Conservation (phyloP, 768 basidiomycete species). For the Calocera cornea region DNA sequence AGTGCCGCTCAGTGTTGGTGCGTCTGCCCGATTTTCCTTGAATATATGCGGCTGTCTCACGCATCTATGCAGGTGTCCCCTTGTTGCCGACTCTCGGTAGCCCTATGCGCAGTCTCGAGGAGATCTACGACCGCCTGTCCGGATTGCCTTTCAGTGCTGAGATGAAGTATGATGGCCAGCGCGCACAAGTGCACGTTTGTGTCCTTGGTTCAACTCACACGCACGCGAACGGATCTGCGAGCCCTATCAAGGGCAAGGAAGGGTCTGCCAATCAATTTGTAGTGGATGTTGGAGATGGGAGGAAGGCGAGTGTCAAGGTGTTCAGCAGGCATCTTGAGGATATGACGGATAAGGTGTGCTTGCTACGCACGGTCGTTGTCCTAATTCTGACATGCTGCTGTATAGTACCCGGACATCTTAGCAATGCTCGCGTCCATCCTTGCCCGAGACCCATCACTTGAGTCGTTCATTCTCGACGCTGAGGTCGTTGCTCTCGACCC, state of each 20-base stretch:
- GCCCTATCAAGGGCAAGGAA: slow-evolving; percentile 21
- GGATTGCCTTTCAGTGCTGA: slow-evolving; percentile 65
- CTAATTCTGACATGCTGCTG: background rate
- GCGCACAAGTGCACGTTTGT: slow-evolving; percentile 30
- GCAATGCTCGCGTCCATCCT: slow-evolving; percentile 43
- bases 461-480: slow-evolving; percentile 68
- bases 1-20: slow-evolving; percentile 60
- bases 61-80: slow-evolving; percentile 47
- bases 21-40: slow-evolving; percentile 17
- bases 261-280: slow-evolving; percentile 12
- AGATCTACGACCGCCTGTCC: slow-evolving; percentile 62
- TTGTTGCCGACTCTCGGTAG: slow-evolving; percentile 77
- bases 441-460: slow-evolving; percentile 27
- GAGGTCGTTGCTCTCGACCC: slow-evolving; percentile 77
- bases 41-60: background rate
- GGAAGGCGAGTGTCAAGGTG: slow-evolving; percentile 35
- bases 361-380: slow-evolving; percentile 3
- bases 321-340: slow-evolving; percentile 86
- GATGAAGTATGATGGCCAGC: slow-evolving; percentile 72
- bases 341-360: slow-evolving; percentile 70
- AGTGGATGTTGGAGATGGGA: background rate
- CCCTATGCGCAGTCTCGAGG: slow-evolving; percentile 68
- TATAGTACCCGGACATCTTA: slow-evolving; percentile 71
- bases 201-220: slow-evolving; percentile 18
- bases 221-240: slow-evolving; percentile 64